These are phyloP conservation scores for Oxytropis ochrocephala DNA, from an alignment of 306 rosid genomes.

Conservation along the genomic window DNA sequence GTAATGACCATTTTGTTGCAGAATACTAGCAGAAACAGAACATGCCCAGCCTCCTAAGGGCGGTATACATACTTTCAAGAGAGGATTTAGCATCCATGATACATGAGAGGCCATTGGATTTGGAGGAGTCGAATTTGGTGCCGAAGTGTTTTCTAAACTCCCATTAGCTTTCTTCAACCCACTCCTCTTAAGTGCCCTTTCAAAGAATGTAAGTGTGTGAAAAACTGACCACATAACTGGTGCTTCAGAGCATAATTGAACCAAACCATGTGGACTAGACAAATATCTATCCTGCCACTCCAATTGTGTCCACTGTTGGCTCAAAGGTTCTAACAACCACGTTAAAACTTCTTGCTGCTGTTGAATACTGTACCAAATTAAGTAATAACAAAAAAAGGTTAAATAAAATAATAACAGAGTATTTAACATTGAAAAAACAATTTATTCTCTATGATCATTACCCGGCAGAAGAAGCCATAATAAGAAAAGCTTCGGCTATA, in stretches of 20 bases:
- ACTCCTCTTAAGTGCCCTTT: slow-evolving; percentile 97
- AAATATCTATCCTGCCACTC: slow-evolving; percentile 91
- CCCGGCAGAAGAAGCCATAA: slow-evolving; percentile 98
- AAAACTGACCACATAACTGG: slow-evolving; percentile 88
- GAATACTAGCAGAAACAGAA: slow-evolving; percentile 24
- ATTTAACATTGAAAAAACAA: background rate
- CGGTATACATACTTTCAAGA: slow-evolving; percentile 64
- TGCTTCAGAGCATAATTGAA: slow-evolving; percentile 67
- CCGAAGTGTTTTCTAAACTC: slow-evolving; percentile 44
- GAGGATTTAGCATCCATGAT: slow-evolving; percentile 95
- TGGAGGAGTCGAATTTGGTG: slow-evolving; percentile 41
- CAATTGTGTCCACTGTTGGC: slow-evolving; percentile 76
- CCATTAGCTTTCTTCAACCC: slow-evolving; percentile 63
- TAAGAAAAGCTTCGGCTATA: slow-evolving; percentile 95
- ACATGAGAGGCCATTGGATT: slow-evolving; percentile 92
- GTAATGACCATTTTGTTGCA: background rate
- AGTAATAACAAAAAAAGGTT: slow-evolving; percentile 16
- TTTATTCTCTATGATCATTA: slow-evolving; percentile 31
- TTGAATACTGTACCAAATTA: slow-evolving; percentile 58
- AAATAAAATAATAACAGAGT: slow-evolving; percentile 5
- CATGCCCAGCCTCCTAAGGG: slow-evolving; percentile 14
- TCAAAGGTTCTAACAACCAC: slow-evolving; percentile 87
- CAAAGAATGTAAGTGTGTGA: slow-evolving; percentile 87
- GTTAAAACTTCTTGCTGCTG: slow-evolving; percentile 97
- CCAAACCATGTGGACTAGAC: slow-evolving; percentile 79